These are phyloP conservation scores for Tricholomella constricta DNA, from an alignment of 768 basidiomycete genomes.

Conservation along the genomic window DNA sequence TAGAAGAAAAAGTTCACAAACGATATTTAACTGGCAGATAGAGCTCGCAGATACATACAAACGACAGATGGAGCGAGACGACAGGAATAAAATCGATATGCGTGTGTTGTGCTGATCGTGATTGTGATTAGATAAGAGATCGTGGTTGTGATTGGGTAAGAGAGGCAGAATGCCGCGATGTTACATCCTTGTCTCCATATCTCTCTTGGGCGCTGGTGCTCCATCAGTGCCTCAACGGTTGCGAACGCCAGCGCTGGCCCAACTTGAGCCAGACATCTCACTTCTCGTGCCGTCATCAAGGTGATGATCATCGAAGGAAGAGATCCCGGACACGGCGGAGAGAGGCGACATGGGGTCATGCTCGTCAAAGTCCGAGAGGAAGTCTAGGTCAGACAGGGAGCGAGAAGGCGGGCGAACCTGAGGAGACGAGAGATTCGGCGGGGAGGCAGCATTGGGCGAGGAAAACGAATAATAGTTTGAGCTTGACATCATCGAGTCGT, in stretches of 20 bases:
- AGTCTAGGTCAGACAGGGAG: slow-evolving; percentile 21
- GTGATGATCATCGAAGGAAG: slow-evolving; percentile 4
- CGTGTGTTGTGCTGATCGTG: neutral
- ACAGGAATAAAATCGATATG: neutral
- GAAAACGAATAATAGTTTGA: slow-evolving; percentile 21
- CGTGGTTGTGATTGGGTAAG: neutral
- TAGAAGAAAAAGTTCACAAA: neutral
- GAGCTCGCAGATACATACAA: neutral
- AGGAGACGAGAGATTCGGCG: slow-evolving; percentile 4
- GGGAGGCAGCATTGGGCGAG: slow-evolving; percentile 13
- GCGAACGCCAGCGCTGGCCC: slow-evolving; percentile 20
- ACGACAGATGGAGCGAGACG: neutral
- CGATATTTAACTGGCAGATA: neutral
- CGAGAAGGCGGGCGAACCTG: slow-evolving; percentile 15
- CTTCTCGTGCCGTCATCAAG: slow-evolving; percentile 13
- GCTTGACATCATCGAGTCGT: slow-evolving; percentile 5
- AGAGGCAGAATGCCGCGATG: neutral
- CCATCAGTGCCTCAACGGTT: slow-evolving; percentile 3
- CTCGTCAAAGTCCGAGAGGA: slow-evolving; percentile 22
- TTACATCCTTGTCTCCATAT: neutral
- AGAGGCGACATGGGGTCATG: slow-evolving; percentile 16
- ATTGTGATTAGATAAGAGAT: neutral
- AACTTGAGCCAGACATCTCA: slow-evolving; percentile 21
- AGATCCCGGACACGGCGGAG: slow-evolving; percentile 8
- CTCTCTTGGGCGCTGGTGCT: neutral